Evolutionary conservation across 2,329 filamentous ascomycete genomes (phyloP).

Genomic region (Shiraia sp.): DNA sequence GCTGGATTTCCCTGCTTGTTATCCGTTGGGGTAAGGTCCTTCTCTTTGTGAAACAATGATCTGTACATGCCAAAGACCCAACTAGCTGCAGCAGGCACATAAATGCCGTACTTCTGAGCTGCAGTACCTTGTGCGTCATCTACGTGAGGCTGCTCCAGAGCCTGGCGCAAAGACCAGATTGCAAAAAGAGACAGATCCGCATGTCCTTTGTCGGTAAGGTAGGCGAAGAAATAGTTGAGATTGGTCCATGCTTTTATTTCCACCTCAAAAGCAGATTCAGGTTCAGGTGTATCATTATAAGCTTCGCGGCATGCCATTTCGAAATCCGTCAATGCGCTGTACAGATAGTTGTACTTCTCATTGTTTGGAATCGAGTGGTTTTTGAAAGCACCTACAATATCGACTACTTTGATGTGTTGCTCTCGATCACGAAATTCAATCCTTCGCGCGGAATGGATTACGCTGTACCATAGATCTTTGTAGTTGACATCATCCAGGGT

Average conservation of each 20-base stretch:
- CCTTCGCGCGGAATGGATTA: conserved; percentile 36
- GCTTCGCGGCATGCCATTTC: conserved; percentile 29
- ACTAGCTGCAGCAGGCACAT: conserved; percentile 33
- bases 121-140: conserved; percentile 22
- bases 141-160: conserved; percentile 25
- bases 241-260: conserved; percentile 39
- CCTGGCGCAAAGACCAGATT: conserved; percentile 35
- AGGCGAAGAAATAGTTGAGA: conserved; percentile 37
- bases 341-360: conserved; percentile 24
- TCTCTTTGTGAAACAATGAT: conserved; percentile 25
- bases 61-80: conserved; percentile 32
- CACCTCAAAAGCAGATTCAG: conserved; percentile 15
- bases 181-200: conserved; percentile 24
- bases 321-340: conserved; percentile 26
- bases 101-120: conserved; percentile 27
- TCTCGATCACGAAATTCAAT: conserved; percentile 17
- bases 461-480: conserved; percentile 34
- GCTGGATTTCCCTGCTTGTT: conserved; percentile 34
- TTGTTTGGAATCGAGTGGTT: conserved; percentile 22
- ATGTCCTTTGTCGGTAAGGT: conserved; percentile 19
- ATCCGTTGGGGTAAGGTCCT: conserved; percentile 33
- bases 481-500: conserved; percentile 24
- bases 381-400: conserved; percentile 30
- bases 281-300: conserved; percentile 33
- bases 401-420: conserved; percentile 21